Evolutionary conservation across 164 flowering plant genomes (phyloP).

Genomic region (Vitis rupestris): DNA sequence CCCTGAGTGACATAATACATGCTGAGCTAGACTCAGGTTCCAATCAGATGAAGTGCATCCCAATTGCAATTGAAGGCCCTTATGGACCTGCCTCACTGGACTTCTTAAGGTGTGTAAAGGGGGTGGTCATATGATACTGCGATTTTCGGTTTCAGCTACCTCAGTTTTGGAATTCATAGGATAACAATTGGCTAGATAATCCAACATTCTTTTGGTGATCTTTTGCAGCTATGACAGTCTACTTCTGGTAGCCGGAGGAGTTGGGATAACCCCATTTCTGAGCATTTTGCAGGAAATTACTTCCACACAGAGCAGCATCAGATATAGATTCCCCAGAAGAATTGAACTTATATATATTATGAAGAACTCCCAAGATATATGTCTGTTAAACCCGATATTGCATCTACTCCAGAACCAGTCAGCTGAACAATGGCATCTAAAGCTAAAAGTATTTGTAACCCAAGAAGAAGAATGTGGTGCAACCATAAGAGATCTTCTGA

Average conservation of each 20-base stretch:
- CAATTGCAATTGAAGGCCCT: constrained; percentile 80
- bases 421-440: constrained; percentile 26
- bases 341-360: constrained; percentile 56
- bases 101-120: constrained; percentile 53
- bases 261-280: constrained; percentile 83
- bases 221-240: constrained; percentile 69
- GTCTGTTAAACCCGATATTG: constrained; percentile 48
- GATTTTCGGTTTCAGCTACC: too few relatives aligned
- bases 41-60: constrained; percentile 37
- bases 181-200: too few relatives aligned
- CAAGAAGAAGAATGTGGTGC: constrained; percentile 43
- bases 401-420: constrained; percentile 38
- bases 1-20: constrained; percentile 46
- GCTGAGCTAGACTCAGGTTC: constrained; percentile 29
- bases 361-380: constrained; percentile 58
- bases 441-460: constrained; percentile 70
- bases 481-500: constrained; percentile 40
- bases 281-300: constrained; percentile 71
- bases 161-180: too few relatives aligned
- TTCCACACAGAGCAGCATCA: constrained; percentile 17
- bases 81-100: constrained; percentile 68
- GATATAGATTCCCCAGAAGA: constrained; percentile 28
- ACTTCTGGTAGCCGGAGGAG: constrained; percentile 76
- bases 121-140: neutral
- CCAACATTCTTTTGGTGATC: neutral